These are phyloP conservation scores for Aspergillus sp. DNA, from an alignment of 2,329 filamentous ascomycete species.

Conservation along the genomic window DNA sequence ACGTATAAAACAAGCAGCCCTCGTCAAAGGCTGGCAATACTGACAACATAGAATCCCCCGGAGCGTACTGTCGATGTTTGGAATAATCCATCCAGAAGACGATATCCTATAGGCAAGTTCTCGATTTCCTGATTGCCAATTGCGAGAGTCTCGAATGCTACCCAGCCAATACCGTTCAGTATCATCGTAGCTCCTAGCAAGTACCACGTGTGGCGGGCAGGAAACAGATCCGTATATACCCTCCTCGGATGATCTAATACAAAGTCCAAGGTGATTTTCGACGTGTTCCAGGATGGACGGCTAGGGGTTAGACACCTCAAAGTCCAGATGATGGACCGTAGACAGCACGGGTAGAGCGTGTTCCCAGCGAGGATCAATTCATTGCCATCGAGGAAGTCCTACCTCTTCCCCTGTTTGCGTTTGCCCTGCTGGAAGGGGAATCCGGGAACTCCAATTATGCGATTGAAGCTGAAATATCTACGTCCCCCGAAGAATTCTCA, in stretches of 20 bases:
- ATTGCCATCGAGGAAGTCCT: too few species aligned
- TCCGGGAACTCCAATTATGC: too few species aligned
- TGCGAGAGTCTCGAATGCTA: conserved; percentile 61
- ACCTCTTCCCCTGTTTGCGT: too few species aligned
- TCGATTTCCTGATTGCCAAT: conserved; percentile 56
- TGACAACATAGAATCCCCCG: conserved; percentile 39
- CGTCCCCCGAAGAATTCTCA: too few species aligned
- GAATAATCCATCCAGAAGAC: conserved; percentile 62
- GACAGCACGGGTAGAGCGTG: conserved; percentile 60
- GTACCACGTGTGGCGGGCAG: conserved; percentile 61
- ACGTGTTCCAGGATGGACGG: conserved; percentile 20
- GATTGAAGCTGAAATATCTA: too few species aligned
- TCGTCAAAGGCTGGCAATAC: conserved; percentile 51
- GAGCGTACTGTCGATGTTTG: conserved; percentile 38
- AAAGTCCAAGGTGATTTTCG: conserved; percentile 28
- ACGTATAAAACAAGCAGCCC: conserved; percentile 28
- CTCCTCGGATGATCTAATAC: conserved; percentile 31
- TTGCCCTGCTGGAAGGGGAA: too few species aligned
- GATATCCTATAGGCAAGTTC: conserved; percentile 47
- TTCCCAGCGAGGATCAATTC: conserved; percentile 63
- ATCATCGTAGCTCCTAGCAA: conserved; percentile 56
- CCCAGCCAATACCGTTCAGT: conserved; percentile 62
- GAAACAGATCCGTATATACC: conserved; percentile 51
- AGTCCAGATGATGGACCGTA: conserved; percentile 57
- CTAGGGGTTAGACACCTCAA: conserved; percentile 30